These are phyloP conservation scores for Aeminium ludgeri DNA, from an alignment of 495 filamentous ascomycete species.

Conservation along the genomic window DNA sequence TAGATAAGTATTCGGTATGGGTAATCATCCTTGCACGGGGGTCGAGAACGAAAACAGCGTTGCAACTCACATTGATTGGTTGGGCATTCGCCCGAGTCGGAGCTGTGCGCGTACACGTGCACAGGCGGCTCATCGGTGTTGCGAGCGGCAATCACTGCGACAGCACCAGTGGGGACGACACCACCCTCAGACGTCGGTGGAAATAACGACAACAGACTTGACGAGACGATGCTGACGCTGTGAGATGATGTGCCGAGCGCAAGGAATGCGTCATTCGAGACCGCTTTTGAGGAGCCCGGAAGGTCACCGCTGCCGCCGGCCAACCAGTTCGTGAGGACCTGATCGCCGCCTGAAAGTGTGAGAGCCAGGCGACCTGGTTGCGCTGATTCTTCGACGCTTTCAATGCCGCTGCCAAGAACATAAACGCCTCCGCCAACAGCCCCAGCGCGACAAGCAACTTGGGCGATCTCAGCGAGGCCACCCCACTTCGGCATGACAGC, in stretches of 20 bases:
- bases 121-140: constrained; percentile 35
- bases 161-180: constrained; percentile 53
- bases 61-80: constrained; percentile 65
- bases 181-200: constrained; percentile 54
- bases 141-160: constrained; percentile 51
- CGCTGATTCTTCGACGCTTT: constrained; percentile 29
- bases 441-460: constrained; percentile 79
- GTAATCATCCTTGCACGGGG: constrained; percentile 57
- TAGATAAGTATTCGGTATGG: constrained; percentile 88
- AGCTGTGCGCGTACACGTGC: constrained; percentile 61
- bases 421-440: constrained; percentile 88
- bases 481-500: constrained; percentile 83
- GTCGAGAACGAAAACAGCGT: constrained; percentile 16
- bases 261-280: constrained; percentile 5
- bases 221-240: constrained; percentile 49
- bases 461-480: constrained; percentile 75
- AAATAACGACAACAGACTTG: constrained; percentile 49
- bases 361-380: not conserved
- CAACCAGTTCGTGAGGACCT: constrained; percentile 38
- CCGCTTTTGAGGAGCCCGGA: constrained; percentile 19
- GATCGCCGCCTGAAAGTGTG: constrained; percentile 35
- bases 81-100: constrained; percentile 81
- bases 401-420: constrained; percentile 58
- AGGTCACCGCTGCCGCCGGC: constrained; percentile 28
- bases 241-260: constrained; percentile 5